Conservation (phyloP, 1,284 basidiomycete species). For the Ustilago curta region DNA sequence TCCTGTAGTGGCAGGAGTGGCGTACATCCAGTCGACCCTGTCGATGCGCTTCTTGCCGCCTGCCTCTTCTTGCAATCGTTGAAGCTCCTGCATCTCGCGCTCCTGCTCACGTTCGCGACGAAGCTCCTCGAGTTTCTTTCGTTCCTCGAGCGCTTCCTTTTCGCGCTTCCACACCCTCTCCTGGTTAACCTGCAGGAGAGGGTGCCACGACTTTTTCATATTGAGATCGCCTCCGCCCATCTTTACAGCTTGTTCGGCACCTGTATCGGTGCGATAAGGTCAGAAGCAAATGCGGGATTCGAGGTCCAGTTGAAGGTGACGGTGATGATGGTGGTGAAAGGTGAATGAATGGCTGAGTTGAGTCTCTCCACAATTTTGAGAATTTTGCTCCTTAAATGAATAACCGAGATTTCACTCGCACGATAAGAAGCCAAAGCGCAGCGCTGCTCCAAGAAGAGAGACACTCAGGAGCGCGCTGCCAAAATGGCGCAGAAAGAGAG, state of each 20-base stretch:
- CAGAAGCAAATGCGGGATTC: neutral
- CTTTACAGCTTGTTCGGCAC: slow-evolving; percentile 71
- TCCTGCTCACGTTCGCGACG: slow-evolving; percentile 98
- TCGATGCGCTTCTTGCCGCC: slow-evolving; percentile 94
- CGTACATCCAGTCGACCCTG: slow-evolving; percentile 98
- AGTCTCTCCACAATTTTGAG: slow-evolving; percentile 9
- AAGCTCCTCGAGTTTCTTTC: slow-evolving; percentile 95
- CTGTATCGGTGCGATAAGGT: slow-evolving; percentile 4
- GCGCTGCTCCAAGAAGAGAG: slow-evolving; percentile 10
- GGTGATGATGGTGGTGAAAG: slow-evolving; percentile 6
- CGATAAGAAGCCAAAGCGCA: slow-evolving; percentile 23
- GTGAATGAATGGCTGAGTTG: slow-evolving; percentile 17
- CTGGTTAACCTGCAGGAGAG: slow-evolving; percentile 97
- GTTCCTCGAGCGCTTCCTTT: slow-evolving; percentile 95
- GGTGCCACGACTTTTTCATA: slow-evolving; percentile 93
- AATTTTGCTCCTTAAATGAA: neutral
- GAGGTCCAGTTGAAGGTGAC: neutral
- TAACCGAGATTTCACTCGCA: slow-evolving; percentile 26
- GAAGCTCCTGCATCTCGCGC: slow-evolving; percentile 93
- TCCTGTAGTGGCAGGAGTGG: slow-evolving; percentile 87
- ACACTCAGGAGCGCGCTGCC: slow-evolving; percentile 19
- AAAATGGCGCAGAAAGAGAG: neutral
- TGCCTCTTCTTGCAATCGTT: slow-evolving; percentile 80
- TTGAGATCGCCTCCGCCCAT: slow-evolving; percentile 88
- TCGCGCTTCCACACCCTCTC: slow-evolving; percentile 99